phyloP scores from a whole-genome alignment of 2,329 filamentous ascomycete species.

The Alternaria gansuensis region DNA sequence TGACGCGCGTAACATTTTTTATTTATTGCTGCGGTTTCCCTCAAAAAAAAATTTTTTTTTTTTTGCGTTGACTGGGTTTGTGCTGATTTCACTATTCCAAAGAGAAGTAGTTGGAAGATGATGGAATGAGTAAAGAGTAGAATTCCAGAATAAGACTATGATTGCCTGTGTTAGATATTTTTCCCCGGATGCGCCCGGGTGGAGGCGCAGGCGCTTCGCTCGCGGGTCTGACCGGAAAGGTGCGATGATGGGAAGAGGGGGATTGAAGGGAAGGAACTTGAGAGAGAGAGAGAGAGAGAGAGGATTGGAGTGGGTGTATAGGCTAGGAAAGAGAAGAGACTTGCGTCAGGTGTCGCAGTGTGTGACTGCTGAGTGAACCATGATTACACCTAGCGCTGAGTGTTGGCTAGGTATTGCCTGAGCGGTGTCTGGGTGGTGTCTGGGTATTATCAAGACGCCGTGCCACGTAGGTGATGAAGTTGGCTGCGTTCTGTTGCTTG shows the following conservation, averaged over 20 bases:
- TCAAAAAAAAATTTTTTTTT: too few relatives aligned
- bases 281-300: not conserved
- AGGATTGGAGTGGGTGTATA: not conserved
- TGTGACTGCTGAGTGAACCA: not conserved
- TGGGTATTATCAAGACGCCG: not conserved
- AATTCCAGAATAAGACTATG: too few relatives aligned
- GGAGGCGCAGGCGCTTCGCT: not conserved
- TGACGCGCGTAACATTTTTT: not conserved
- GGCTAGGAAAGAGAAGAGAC: not conserved
- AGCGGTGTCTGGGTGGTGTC: not conserved
- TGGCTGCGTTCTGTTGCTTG: not conserved
- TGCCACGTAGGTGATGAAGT: not conserved
- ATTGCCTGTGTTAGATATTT: not conserved
- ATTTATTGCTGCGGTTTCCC: too few relatives aligned
- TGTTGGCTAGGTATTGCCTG: not conserved
- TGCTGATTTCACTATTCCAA: not conserved
- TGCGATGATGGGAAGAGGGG: not conserved
- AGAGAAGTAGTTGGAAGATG: not conserved
- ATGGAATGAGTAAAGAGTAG: not conserved
- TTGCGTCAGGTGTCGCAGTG: not conserved
- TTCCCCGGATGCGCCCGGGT: not conserved
- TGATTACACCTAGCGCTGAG: not conserved
- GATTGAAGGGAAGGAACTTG: not conserved
- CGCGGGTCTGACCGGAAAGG: not conserved
- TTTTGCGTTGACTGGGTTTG: too few relatives aligned